Conservation (phyloP, 345 rosid genomes). For the Euphorbia pulcherrima region DNA sequence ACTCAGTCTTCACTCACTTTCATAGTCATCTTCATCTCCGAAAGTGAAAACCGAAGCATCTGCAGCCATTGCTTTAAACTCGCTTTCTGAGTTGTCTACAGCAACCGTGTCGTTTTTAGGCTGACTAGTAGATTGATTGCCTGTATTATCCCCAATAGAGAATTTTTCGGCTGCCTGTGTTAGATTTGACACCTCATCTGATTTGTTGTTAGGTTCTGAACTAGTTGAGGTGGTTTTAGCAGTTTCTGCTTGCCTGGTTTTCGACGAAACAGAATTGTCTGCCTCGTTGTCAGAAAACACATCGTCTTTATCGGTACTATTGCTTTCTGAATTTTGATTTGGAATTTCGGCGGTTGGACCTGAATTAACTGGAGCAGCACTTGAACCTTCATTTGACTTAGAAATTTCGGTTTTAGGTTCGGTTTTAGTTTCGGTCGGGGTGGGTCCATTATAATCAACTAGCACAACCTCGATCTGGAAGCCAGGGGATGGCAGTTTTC, state of each 20-base stretch:
- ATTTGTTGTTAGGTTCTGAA: conserved; percentile 20
- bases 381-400: conserved; percentile 41
- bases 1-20: conserved; percentile 46
- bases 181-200: conserved; percentile 41
- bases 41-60: conserved; percentile 84
- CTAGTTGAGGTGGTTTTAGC: conserved; percentile 2
- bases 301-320: conserved; percentile 54
- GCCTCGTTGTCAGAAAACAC: conserved; percentile 80
- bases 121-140: conserved; percentile 22
- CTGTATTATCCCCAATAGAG: conserved; percentile 31
- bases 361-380: conserved; percentile 28
- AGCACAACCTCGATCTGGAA: conserved; percentile 71
- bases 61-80: conserved; percentile 81
- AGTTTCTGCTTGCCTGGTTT: conserved; percentile 19
- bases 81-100: conserved; percentile 32
- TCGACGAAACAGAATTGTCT: conserved; percentile 51
- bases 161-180: conserved; percentile 43
- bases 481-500: conserved; percentile 88
- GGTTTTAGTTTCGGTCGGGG: conserved; percentile 27
- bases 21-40: conserved; percentile 81
- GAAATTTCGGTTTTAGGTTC: conserved; percentile 31
- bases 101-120: conserved; percentile 17
- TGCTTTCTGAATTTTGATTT: conserved; percentile 39
- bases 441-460: conserved; percentile 27
- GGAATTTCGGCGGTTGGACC: conserved; percentile 25